Evolutionary conservation across 306 rosid genomes (phyloP).

Genomic region (Citrullus amarus): DNA sequence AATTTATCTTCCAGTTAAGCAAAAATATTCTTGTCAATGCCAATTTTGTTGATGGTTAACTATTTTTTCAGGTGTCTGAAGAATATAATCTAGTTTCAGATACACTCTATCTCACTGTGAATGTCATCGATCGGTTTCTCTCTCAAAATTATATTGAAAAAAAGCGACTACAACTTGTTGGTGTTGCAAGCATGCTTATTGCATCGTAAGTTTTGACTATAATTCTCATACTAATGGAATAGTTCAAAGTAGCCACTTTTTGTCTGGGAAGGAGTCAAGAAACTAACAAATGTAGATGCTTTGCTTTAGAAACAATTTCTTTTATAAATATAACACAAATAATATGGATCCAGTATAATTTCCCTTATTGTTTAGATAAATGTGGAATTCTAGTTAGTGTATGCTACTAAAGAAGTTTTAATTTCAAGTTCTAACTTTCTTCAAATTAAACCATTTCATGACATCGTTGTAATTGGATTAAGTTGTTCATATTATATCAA

Average conservation of each 20-base stretch:
- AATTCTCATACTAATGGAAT: not conserved
- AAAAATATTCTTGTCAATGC: constrained; percentile 6
- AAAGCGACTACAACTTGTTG: constrained; percentile 73
- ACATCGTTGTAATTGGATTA: not conserved
- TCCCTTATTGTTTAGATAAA: not conserved
- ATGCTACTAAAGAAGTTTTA: too few species aligned
- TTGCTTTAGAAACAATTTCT: not conserved
- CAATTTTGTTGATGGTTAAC: constrained; percentile 5
- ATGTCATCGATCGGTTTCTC: constrained; percentile 83
- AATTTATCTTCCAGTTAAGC: not conserved
- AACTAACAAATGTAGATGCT: not conserved
- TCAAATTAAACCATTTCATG: not conserved
- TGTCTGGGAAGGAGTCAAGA: not conserved
- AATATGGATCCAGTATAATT: not conserved
- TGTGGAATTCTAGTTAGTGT: not conserved
- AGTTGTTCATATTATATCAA: not conserved
- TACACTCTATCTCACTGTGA: constrained; percentile 80
- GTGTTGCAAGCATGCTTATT: constrained; percentile 78
- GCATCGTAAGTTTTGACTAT: constrained; percentile 62
- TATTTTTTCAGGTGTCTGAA: constrained; percentile 68
- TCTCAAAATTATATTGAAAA: constrained; percentile 41
- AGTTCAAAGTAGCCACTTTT: too few species aligned
- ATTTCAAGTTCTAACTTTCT: not conserved
- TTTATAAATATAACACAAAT: too few species aligned
- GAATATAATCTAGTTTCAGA: constrained; percentile 80